phyloP scores from a whole-genome alignment of 257 asterid species.

The Euphrasia confusa region DNA sequence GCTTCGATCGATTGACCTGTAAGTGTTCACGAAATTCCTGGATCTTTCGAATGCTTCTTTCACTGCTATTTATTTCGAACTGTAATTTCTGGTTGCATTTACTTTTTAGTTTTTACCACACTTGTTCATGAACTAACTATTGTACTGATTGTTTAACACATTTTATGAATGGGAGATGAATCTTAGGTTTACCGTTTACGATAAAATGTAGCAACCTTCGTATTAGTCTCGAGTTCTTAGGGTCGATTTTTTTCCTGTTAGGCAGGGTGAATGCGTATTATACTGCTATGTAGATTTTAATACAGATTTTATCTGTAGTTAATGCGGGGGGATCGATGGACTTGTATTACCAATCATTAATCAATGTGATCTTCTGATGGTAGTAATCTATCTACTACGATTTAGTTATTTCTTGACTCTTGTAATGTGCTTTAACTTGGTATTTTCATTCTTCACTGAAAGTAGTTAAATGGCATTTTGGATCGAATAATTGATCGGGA shows the following conservation, averaged over 20 bases:
- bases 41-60: neutral
- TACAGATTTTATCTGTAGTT: no score
- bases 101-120: neutral
- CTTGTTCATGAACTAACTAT: neutral
- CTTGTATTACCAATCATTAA: neutral
- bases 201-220: neutral
- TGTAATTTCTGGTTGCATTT: neutral
- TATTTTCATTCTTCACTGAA: no score
- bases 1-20: no score
- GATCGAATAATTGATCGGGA: no score
- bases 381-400: no score
- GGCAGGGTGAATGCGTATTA: neutral
- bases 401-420: no score
- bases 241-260: neutral
- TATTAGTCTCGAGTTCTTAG: neutral
- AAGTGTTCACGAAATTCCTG: neutral
- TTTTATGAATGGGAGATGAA: neutral
- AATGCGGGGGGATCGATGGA: neutral
- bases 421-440: no score
- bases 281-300: no score
- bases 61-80: neutral
- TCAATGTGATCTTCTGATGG: neutral
- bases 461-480: no score
- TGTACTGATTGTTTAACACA: neutral
- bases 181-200: neutral